Evolutionary conservation across 306 rosid species (phyloP), one percentile per base, ranked within the genome.

Genomic region (Begonia fuchsioides): DNA sequence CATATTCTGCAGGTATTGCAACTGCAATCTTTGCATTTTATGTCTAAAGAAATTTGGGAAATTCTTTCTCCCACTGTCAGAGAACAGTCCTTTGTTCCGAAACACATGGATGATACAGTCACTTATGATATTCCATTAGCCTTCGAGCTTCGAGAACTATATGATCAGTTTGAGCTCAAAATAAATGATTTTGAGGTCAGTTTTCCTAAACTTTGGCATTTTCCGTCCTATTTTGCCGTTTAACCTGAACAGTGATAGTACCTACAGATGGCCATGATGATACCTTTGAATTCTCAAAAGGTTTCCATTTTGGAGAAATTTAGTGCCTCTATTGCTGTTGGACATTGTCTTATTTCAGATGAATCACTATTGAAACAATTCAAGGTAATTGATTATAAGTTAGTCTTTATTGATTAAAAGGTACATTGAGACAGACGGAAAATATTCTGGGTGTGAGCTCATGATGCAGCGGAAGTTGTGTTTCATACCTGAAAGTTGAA

Each of bases 101-200:
- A 67, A 50, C 64, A 49, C 72, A 72, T 60, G n/a, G 43, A 70
- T 39, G 68, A 56, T 70, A 67, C 95, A 55, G 66, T 68, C 32
- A 13, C 63, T 56, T 60, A 56, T 46, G 51, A 51, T 44, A 16
- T 58, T 51, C 61, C 68, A 50, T 44, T 50, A 6, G 63, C 69
- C 14, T 50, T 76, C 56, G 71, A 68, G 59, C 69, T 72, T 70
- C 70, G 68, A 68, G 77, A 76, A 71, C 70, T 84, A 8, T 76
- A 76, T 26, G 58, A 74, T 39, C 74, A 70, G 66, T 70, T 74
- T 50, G 82, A 81, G 70, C 65, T 84, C 64, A 66, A 76, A 62
- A 47, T 90, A 49, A 57, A 63, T 60, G 87, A 84, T 59, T 60
- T 84, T 15, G 59, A 76, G 97, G 97, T 84, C 11, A 80, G 41